Percentiles rank a stretch among this genome's conserved stretches.
These are phyloP conservation scores for Amanita subjunquillea DNA, from an alignment of 768 basidiomycete species.

Conservation along the genomic window DNA sequence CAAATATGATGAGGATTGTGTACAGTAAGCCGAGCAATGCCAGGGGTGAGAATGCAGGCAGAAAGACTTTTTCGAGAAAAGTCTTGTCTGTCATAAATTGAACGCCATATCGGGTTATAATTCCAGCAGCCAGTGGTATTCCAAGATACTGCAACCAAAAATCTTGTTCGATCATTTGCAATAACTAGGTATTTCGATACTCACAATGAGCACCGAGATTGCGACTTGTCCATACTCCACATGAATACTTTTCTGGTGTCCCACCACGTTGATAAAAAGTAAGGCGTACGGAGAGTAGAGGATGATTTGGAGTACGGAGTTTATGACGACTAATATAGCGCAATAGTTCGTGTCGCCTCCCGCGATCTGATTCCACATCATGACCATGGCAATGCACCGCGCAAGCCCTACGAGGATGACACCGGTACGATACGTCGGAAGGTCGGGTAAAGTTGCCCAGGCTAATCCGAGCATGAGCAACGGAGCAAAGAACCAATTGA, in stretches of 20 bases:
- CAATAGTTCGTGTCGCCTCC: constrained; percentile 39
- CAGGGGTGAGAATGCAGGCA: constrained; percentile 57
- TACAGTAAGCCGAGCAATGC: constrained; percentile 43
- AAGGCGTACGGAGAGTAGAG: constrained; percentile 24
- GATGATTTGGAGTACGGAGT: constrained; percentile 69
- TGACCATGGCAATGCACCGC: constrained; percentile 64
- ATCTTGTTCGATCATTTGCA: too few relatives aligned
- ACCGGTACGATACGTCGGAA: constrained; percentile 64
- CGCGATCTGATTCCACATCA: constrained; percentile 60
- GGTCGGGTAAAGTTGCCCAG: constrained; percentile 79
- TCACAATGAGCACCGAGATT: constrained; percentile 58
- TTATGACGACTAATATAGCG: constrained; percentile 53
- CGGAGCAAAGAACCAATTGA: constrained; percentile 80
- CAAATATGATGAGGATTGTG: constrained; percentile 71
- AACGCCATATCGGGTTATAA: constrained; percentile 54
- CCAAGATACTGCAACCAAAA: constrained; percentile 26
- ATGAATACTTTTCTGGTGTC: constrained; percentile 29
- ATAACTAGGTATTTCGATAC: constrained; percentile 16
- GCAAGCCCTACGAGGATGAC: constrained; percentile 79
- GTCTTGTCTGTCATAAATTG: constrained; percentile 31
- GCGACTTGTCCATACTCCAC: too few relatives aligned
- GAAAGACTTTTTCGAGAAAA: constrained; percentile 39
- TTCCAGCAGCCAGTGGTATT: constrained; percentile 39
- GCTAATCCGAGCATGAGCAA: constrained; percentile 79
- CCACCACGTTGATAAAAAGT: constrained; percentile 65